Evolutionary conservation across 306 rosid genomes (phyloP), one percentile per base, ranked within the genome.

Genomic region (Biancaea sappan): DNA sequence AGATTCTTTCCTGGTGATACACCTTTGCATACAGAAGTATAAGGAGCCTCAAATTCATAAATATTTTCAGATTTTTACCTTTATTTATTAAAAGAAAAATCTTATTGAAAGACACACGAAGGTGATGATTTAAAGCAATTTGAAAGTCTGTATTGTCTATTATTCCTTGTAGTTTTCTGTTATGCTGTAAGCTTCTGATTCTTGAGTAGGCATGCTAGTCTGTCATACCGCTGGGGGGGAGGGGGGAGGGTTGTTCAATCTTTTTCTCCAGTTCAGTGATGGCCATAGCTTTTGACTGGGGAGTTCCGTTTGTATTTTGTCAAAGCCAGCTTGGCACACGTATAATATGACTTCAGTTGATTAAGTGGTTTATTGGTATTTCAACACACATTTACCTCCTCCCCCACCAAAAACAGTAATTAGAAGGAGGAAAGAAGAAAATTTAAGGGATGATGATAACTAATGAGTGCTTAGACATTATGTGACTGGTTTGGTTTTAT

Each of bases 111-210:
- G 38, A 4, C 31, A 53, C 22, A 5, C 60, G 15, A 48, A 41
- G 16, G 40, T 48, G 48, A 53, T 25, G 38, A 18, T 19, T 53
- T 34, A 25, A 28, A 69, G 31, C 21, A n/a, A 41, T 12, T n/a
- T 14, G 40, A 57, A 76, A 54, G 70, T 37, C 26, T 69, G 53
- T 40, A 9, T 57, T 31, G 29, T 70, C 44, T 46, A 2, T 62
- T 43, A 53, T 71, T 53, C 29, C 34, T 44, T 54, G 62, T 25
- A 63, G 73, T 54, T 60, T 13, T 68, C 38, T 44, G 70, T 38
- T 25, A 24, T 58, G 22, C 48, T 47, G 50, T 40, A 14, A 51
- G 48, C 66, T 19, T 21, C 50, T 52, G 48, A n/a, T 75, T 67
- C 5, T 14, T 31, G 22, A 66, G 40, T 66, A 29, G 48, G 32